These are phyloP conservation scores for Wickerhamomyces pijperi DNA, from an alignment of 805 yeast genomes.

Conservation along the genomic window DNA sequence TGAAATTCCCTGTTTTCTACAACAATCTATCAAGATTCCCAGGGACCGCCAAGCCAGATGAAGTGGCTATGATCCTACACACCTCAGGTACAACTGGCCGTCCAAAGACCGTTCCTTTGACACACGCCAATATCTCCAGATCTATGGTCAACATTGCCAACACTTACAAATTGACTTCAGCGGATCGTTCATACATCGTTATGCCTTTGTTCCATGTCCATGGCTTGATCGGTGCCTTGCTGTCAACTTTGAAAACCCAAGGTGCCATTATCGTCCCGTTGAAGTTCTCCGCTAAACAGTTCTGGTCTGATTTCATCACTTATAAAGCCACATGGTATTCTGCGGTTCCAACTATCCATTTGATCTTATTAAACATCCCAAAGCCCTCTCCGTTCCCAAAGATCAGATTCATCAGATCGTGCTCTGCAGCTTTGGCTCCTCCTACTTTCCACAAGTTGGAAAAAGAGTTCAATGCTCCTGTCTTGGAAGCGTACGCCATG, in stretches of 20 bases:
- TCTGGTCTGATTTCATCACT: conserved; percentile 46
- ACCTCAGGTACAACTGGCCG: conserved; percentile 72
- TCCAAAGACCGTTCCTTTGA: conserved; percentile 65
- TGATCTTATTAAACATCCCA: conserved; percentile 43
- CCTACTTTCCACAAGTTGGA: conserved; percentile 49
- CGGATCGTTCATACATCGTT: conserved; percentile 50
- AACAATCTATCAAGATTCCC: conserved; percentile 24
- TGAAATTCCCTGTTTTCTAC: conserved; percentile 18
- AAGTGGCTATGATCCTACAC: conserved; percentile 55
- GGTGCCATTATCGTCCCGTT: conserved; percentile 56
- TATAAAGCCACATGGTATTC: conserved; percentile 59
- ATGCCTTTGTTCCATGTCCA: conserved; percentile 78
- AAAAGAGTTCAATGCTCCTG: conserved; percentile 49
- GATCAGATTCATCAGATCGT: conserved; percentile 58
- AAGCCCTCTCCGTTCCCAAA: conserved; percentile 40
- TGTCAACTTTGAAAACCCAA: conserved; percentile 49
- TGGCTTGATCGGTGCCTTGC: conserved; percentile 55
- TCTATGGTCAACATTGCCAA: conserved; percentile 47
- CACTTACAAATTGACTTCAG: conserved; percentile 39
- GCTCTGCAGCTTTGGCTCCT: conserved; percentile 65
- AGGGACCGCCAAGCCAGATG: conserved; percentile 34
- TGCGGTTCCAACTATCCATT: conserved; percentile 70
- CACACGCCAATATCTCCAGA: conserved; percentile 51
- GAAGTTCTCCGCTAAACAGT: conserved; percentile 45
- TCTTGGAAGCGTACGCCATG: conserved; percentile 71